phyloP scores from a whole-genome alignment of 2,329 filamentous ascomycete species.

The Venturia aucupariae region DNA sequence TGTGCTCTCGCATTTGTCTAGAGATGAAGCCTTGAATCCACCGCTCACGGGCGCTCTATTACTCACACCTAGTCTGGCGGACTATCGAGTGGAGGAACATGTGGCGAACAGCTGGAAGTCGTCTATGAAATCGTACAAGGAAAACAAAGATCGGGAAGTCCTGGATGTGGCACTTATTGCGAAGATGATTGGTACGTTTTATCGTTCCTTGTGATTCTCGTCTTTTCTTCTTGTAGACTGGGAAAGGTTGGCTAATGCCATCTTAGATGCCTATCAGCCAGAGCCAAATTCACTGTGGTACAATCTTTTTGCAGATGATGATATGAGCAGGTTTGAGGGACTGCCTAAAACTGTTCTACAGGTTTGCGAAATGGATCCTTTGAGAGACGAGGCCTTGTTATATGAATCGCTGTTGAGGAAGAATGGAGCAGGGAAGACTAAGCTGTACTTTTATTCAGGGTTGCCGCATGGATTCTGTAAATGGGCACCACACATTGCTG shows the following conservation, averaged over 20 bases:
- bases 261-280: no score
- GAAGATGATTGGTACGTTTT: no score
- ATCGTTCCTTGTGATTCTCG: no score
- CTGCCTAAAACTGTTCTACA: conserved; percentile 39
- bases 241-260: no score
- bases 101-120: no score
- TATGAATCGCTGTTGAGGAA: conserved; percentile 35
- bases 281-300: no score
- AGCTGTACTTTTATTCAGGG: conserved; percentile 33
- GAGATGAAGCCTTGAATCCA: neutral
- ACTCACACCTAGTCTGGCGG: neutral
- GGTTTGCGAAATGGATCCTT: conserved; percentile 39
- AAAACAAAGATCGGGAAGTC: neutral
- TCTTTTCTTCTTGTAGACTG: no score
- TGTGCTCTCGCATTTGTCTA: neutral
- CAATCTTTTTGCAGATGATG: no score
- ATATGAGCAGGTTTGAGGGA: conserved; percentile 15
- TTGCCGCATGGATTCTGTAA: conserved; percentile 36
- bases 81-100: no score
- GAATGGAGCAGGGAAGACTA: conserved; percentile 30
- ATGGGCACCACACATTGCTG: conserved; percentile 23
- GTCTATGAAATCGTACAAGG: no score
- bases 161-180: no score
- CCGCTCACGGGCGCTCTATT: neutral
- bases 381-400: conserved; percentile 41